These are phyloP conservation scores for Chiua sp. DNA, from an alignment of 1,284 basidiomycete genomes.

Conservation along the genomic window DNA sequence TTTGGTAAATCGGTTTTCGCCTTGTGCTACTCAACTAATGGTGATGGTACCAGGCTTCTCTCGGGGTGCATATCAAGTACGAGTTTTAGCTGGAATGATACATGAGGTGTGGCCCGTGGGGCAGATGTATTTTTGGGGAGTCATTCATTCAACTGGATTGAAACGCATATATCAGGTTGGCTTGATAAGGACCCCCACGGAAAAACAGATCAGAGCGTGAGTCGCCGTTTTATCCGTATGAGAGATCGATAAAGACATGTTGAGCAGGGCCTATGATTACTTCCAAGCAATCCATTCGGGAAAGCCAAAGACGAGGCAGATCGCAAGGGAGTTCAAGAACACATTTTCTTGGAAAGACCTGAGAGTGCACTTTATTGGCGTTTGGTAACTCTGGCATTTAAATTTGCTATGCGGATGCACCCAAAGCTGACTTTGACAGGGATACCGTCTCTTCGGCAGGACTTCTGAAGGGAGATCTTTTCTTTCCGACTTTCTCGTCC, in stretches of 20 bases:
- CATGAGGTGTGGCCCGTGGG: conserved; percentile 40
- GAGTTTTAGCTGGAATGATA: conserved; percentile 47
- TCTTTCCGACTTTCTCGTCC: conserved; percentile 27
- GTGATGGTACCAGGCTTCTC: conserved; percentile 43
- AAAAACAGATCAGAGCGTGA: conserved; percentile 32
- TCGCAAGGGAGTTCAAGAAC: conserved; percentile 39
- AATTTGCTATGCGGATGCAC: neutral
- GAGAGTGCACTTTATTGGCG: conserved; percentile 45
- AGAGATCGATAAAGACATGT: neutral
- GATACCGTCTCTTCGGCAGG: conserved; percentile 49
- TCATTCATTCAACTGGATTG: neutral
- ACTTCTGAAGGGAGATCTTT: conserved; percentile 24
- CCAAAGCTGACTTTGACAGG: conserved; percentile 31
- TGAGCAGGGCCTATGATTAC: conserved; percentile 43
- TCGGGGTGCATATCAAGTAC: conserved; percentile 43
- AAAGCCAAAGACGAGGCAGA: conserved; percentile 16
- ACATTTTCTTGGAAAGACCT: conserved; percentile 40
- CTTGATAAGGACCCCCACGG: conserved; percentile 25
- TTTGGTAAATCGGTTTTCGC: conserved; percentile 37
- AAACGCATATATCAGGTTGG: conserved; percentile 24
- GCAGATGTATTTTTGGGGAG: too few species aligned
- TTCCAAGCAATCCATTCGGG: conserved; percentile 28
- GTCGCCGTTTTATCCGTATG: neutral
- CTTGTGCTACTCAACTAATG: neutral
- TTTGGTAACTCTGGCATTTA: conserved; percentile 35